Base-by-base conservation (phyloP, 2,329 filamentous ascomycete species). In the Pseudogymnoascus sp. region DNA sequence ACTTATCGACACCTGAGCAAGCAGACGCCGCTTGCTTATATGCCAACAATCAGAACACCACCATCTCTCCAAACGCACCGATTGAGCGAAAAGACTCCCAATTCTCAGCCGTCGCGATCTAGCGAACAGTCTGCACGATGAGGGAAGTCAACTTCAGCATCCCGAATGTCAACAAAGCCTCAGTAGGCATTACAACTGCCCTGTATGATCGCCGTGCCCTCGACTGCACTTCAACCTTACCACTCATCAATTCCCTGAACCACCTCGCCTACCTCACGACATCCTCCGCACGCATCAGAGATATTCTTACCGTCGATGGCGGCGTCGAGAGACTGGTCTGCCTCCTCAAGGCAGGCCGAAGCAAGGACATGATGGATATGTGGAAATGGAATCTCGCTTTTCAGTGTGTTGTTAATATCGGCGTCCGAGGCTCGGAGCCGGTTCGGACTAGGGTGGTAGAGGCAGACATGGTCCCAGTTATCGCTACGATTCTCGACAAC, bases 311-410 rank as follows among this genome's bases (percentile, higher is more conserved):
- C 63, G 91, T 99, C 78, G 95, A 99, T 89, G 95, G 95, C 77
- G 95, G 95, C 66, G 95, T 99, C 76, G 95, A 99, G 80, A 83
- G 93, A 68, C 81, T 99, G 70, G 91, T 99, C 74, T 97, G 92
- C 83, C 97, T 99, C 73, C 85, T 99, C 76, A 99, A 99, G 78
- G 91, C 96, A 77, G 95, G 95, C 67, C 85, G 95, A 74, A 97
- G 91, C 78, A 96, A 93, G 77, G 93, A 99, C 75, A 89, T 97
- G 87, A 97, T 98, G 93, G 93, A 97, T 76, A 96, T 96, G 90
- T 99, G 95, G 95, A 98, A 98, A 78, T 99, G 95, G 95, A 99
- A 97, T 73, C 83, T 99, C 66, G 95, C 95, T 61, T 99, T 99
- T 76, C 95, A 98, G 77, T 99, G 95, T 76, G 93, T 98, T 68